phyloP scores from a whole-genome alignment of 2,329 filamentous ascomycete genomes.

The Beauveria pseudobassiana region DNA sequence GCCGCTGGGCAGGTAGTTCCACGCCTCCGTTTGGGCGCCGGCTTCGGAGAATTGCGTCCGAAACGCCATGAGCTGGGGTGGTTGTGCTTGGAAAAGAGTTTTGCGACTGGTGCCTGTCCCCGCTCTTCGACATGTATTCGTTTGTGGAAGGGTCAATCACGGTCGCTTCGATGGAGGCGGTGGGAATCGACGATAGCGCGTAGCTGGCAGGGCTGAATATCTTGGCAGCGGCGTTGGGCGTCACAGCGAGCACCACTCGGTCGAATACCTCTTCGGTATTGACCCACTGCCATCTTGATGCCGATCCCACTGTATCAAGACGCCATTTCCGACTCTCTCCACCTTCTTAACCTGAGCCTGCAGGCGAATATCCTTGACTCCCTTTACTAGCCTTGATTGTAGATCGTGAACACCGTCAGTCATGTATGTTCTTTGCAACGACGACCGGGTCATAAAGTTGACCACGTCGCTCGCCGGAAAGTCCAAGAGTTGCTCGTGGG shows the following conservation, averaged over 20 bases:
- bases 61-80: conserved; percentile 26
- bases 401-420: conserved; percentile 43
- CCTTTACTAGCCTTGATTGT: conserved; percentile 35
- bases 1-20: conserved; percentile 44
- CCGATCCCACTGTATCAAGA: conserved; percentile 1
- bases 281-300: conserved; percentile 7
- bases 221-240: conserved; percentile 42
- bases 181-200: conserved; percentile 37
- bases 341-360: conserved; percentile 30
- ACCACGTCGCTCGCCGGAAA: conserved; percentile 48
- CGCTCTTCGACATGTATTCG: neutral
- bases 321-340: neutral
- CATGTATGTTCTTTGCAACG: conserved; percentile 42
- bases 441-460: conserved; percentile 40
- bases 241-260: conserved; percentile 45
- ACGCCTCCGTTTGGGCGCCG: conserved; percentile 37
- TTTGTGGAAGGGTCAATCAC: conserved; percentile 23
- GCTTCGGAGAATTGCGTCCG: conserved; percentile 25
- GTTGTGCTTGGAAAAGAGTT: conserved; percentile 13
- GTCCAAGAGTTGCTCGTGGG: conserved; percentile 39
- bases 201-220: conserved; percentile 37
- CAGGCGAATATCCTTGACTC: conserved; percentile 32
- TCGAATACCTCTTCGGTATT: conserved; percentile 36
- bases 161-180: conserved; percentile 39
- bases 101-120: neutral